A percentile compares a stretch with the other conserved stretches of the same genome.
phyloP scores from a whole-genome alignment of 2,329 filamentous ascomycete genomes.

The Cladosporium sphaerospermum region DNA sequence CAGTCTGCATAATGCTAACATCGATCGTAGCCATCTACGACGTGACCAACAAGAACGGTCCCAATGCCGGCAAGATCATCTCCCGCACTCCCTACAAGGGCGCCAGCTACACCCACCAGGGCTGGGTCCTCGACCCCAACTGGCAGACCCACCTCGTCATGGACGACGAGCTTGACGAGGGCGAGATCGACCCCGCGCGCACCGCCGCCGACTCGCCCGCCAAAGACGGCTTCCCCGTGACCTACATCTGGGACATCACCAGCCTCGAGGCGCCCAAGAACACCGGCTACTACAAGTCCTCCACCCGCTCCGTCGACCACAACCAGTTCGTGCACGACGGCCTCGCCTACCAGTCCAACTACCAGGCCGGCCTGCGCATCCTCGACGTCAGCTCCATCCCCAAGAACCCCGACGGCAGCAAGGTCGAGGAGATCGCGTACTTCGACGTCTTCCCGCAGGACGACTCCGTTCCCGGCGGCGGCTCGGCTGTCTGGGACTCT shows the following conservation, averaged over 20 bases:
- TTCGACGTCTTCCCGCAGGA: slow-evolving; percentile 50
- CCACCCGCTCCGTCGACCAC: slow-evolving; percentile 35
- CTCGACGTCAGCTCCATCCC: slow-evolving; percentile 33
- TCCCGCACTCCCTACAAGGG: slow-evolving; percentile 46
- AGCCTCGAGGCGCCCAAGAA: slow-evolving; percentile 38
- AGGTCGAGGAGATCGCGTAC: slow-evolving; percentile 44
- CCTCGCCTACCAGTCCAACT: slow-evolving; percentile 34
- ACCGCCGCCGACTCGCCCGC: slow-evolving; percentile 17
- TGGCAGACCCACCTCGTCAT: slow-evolving; percentile 44
- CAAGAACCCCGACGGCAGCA: slow-evolving; percentile 39
- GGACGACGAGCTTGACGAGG: slow-evolving; percentile 51
- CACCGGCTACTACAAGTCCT: slow-evolving; percentile 35
- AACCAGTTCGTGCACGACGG: slow-evolving; percentile 38
- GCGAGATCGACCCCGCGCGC: slow-evolving; percentile 28
- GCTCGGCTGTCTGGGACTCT: slow-evolving; percentile 21
- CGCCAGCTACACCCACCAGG: slow-evolving; percentile 49
- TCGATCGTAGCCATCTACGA: slow-evolving; percentile 33
- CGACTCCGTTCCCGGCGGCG: slow-evolving; percentile 33
- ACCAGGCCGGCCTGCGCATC: slow-evolving; percentile 32
- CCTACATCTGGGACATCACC: slow-evolving; percentile 38
- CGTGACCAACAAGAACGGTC: slow-evolving; percentile 39
- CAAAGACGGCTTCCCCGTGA: slow-evolving; percentile 39
- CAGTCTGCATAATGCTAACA: background rate
- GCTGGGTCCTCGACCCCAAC: slow-evolving; percentile 45
- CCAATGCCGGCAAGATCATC: slow-evolving; percentile 34